A percentile compares a stretch with the other conserved stretches of the same genome.
These are phyloP conservation scores for Chara braunii DNA, from an alignment of 139 green algal species.

Conservation along the genomic window DNA sequence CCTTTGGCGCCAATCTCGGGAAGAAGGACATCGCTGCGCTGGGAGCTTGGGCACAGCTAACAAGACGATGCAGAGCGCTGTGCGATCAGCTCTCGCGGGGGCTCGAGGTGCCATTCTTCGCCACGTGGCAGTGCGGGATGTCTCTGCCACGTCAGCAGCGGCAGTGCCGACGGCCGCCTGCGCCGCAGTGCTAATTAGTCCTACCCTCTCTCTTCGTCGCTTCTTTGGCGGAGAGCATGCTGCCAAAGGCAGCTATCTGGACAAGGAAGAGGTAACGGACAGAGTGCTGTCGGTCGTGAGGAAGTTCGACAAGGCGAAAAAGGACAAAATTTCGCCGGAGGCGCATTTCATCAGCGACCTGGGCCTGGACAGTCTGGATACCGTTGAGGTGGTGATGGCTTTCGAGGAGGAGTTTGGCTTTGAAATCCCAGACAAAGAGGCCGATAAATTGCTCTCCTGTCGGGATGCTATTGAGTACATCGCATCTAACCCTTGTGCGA, in stretches of 20 bases:
- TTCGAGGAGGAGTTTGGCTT: constrained; percentile 99
- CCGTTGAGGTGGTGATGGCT: constrained; percentile 98
- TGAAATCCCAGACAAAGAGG: constrained; percentile 95
- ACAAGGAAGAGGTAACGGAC: constrained; percentile 85
- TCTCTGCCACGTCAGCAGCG: too few species aligned
- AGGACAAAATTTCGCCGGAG: constrained; percentile 40
- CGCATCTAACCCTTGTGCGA: constrained; percentile 49
- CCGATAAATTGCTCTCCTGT: constrained; percentile 89
- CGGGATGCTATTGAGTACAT: constrained; percentile 90
- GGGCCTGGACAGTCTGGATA: constrained; percentile 93
- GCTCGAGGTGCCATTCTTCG: too few species aligned
- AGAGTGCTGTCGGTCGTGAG: constrained; percentile 88
- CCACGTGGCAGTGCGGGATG: too few species aligned
- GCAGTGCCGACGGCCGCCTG: too few species aligned
- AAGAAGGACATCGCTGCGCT: too few species aligned
- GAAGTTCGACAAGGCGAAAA: constrained; percentile 98
- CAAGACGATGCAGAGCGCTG: too few species aligned
- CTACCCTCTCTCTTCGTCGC: too few species aligned
- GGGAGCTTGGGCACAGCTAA: too few species aligned
- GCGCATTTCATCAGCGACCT: constrained; percentile 88
- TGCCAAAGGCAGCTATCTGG: constrained; percentile 63
- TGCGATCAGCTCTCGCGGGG: too few species aligned
- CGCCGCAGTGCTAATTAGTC: too few species aligned
- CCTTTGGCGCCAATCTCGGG: too few species aligned
- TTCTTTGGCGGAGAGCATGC: too few species aligned